These are phyloP conservation scores for Dendrobium huoshanense DNA, from an alignment of 106 monocot genomes.

Conservation along the genomic window DNA sequence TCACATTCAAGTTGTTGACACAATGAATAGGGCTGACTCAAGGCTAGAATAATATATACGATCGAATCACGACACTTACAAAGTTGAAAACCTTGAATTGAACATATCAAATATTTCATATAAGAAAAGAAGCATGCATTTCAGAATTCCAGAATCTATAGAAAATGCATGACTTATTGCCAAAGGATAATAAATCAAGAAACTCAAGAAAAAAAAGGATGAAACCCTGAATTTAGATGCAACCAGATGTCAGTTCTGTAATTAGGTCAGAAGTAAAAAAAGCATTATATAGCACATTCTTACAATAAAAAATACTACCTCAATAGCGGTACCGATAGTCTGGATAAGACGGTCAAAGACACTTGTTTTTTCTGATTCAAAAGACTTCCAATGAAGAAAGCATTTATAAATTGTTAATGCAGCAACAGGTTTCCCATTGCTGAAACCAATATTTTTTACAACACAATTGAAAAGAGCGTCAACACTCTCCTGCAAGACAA, in stretches of 20 bases:
- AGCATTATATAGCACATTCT: background rate
- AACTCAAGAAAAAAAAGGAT: background rate
- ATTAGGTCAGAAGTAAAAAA: background rate
- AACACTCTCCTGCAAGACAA: slow-evolving; percentile 67
- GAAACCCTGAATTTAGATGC: background rate
- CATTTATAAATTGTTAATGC: slow-evolving; percentile 92
- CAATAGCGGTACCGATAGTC: slow-evolving; percentile 85
- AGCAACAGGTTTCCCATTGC: slow-evolving; percentile 78
- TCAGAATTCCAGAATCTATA: background rate
- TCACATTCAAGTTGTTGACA: background rate
- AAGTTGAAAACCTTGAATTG: slow-evolving; percentile 5
- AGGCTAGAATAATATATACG: background rate
- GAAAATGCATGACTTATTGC: background rate
- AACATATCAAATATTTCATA: background rate
- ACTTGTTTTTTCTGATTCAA: slow-evolving; percentile 90
- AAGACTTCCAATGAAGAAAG: slow-evolving; percentile 95
- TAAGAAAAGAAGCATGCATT: background rate
- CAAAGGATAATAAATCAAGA: background rate
- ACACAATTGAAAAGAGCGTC: slow-evolving; percentile 73
- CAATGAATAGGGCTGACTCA: background rate
- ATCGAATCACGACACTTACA: background rate
- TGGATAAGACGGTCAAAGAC: slow-evolving; percentile 95
- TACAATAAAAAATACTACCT: slow-evolving; percentile 42
- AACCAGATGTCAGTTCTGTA: background rate
- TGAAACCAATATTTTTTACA: slow-evolving; percentile 67